Conservation (phyloP, 2,329 filamentous ascomycete genomes). For the Pyrenochaeta sp. region DNA sequence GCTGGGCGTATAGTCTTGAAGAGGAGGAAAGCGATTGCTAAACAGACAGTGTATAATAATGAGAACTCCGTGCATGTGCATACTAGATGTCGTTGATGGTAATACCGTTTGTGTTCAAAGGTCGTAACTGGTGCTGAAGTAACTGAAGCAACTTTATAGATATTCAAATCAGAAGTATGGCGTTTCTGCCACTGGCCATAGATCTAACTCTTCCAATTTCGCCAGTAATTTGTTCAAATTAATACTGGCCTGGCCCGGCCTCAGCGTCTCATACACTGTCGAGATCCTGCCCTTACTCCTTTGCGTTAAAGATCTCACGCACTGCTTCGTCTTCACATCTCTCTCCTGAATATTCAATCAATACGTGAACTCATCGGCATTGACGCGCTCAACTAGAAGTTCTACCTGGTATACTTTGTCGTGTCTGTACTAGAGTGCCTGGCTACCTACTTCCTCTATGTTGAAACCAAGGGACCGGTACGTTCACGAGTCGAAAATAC, state of each 20-base stretch:
- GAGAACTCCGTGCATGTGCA: no score
- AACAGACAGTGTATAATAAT: neutral
- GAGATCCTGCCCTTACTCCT: slow-evolving; percentile 60
- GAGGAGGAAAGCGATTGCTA: slow-evolving; percentile 28
- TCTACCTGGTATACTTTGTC: slow-evolving; percentile 44
- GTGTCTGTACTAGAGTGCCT: slow-evolving; percentile 32
- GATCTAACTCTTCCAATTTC: slow-evolving; percentile 25
- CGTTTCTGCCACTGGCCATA: slow-evolving; percentile 12
- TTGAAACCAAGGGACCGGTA: slow-evolving; percentile 31
- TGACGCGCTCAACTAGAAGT: slow-evolving; percentile 41
- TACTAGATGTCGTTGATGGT: no score
- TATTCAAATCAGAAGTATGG: no score
- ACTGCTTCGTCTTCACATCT: slow-evolving; percentile 64
- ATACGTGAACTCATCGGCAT: slow-evolving; percentile 60
- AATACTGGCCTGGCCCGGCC: slow-evolving; percentile 58
- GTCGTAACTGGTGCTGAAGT: no score
- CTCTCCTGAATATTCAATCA: slow-evolving; percentile 64
- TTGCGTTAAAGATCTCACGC: slow-evolving; percentile 53
- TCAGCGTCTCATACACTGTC: slow-evolving; percentile 57
- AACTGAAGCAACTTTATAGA: no score
- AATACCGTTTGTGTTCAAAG: no score
- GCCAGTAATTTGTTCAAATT: slow-evolving; percentile 23
- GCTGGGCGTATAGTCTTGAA: slow-evolving; percentile 36
- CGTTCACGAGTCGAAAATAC: neutral
- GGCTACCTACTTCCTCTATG: slow-evolving; percentile 34